Percentiles rank a stretch among this genome's conserved stretches.
These are phyloP conservation scores for Acanthamoeba culbertsoni DNA, from an alignment of 208 protist species.

Conservation along the genomic window DNA sequence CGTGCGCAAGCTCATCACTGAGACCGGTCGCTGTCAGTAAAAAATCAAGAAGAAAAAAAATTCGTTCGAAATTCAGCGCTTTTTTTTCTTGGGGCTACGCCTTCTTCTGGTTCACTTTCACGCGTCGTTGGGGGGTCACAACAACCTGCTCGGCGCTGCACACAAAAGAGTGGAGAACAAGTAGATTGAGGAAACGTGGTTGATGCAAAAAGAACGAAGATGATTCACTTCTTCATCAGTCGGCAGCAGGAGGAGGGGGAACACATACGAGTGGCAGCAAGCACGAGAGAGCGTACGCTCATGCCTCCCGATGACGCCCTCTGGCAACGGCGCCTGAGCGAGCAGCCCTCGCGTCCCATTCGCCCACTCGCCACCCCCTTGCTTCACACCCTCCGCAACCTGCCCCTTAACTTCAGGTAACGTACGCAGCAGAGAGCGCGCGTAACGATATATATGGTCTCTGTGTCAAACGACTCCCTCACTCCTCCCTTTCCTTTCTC, in stretches of 20 bases:
- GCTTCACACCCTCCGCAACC: background rate
- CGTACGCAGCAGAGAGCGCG: too few relatives aligned
- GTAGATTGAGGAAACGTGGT: too few relatives aligned
- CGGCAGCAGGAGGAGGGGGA: conserved; percentile 3
- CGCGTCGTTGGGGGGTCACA: too few relatives aligned
- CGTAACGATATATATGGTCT: background rate
- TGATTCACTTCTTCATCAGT: conserved; percentile 38
- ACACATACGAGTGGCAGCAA: background rate
- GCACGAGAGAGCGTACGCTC: background rate
- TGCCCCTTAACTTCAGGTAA: conserved; percentile 44
- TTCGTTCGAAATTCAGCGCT: background rate
- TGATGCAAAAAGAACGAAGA: too few relatives aligned
- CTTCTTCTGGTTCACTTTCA: too few relatives aligned
- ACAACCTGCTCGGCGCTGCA: too few relatives aligned
- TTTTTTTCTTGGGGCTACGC: too few relatives aligned
- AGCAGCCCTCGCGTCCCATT: background rate
- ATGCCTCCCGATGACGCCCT: background rate
- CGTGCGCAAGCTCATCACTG: conserved; percentile 36
- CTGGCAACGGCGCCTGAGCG: conserved; percentile 42
- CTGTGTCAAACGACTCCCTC: background rate
- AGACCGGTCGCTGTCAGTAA: background rate
- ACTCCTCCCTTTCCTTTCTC: background rate
- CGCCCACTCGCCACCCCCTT: background rate
- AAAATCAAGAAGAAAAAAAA: background rate
- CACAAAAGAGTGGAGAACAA: too few relatives aligned